Evolutionary conservation across 2,329 filamentous ascomycete species (phyloP).

Genomic region (Blastomyces percursus): DNA sequence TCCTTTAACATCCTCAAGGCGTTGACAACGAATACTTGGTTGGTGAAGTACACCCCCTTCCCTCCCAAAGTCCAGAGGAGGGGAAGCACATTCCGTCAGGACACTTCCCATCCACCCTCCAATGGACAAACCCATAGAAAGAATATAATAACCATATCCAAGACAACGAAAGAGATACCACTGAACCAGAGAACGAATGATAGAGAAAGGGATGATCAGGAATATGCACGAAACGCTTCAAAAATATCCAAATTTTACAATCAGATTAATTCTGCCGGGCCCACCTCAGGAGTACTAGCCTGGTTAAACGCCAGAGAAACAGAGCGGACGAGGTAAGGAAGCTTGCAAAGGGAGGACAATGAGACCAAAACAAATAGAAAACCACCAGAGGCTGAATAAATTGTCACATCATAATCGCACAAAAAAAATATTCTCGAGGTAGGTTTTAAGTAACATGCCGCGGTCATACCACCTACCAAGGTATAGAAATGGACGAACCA

Average conservation of each 20-base stretch:
- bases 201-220: neutral
- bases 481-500: neutral
- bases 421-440: neutral
- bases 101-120: no score
- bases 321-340: neutral
- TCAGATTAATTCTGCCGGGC: neutral
- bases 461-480: neutral
- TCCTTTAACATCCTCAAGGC: no score
- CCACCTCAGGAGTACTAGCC: neutral
- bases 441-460: neutral
- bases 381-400: neutral
- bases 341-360: neutral
- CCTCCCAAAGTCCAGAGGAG: no score
- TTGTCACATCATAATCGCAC: neutral
- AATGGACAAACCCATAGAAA: neutral
- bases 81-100: no score
- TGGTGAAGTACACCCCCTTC: no score
- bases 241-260: neutral
- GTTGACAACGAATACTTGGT: no score
- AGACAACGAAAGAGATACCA: neutral
- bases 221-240: neutral
- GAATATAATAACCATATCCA: neutral
- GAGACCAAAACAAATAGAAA: neutral
- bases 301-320: neutral
- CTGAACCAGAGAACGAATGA: neutral